A percentile compares a stretch with the other conserved stretches of the same genome.
These are phyloP conservation scores for Rhizopus arrhizus DNA, from an alignment of 371 early-diverging fungal genomes.

Conservation along the genomic window DNA sequence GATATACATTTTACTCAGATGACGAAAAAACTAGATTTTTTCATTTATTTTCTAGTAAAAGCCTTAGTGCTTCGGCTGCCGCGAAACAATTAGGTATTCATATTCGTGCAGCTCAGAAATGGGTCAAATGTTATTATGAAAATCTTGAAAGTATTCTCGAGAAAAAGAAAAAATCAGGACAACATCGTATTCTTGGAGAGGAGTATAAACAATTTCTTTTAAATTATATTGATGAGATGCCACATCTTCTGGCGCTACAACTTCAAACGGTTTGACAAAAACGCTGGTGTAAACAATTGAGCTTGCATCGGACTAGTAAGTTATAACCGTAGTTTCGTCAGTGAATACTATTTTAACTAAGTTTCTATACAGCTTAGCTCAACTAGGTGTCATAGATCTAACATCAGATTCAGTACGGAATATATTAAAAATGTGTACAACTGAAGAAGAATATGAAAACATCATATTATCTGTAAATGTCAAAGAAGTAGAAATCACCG, in stretches of 20 bases:
- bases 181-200: too few relatives aligned
- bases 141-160: too few relatives aligned
- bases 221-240: too few relatives aligned
- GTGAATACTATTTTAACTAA: slow-evolving; percentile 6
- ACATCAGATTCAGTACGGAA: slow-evolving; percentile 8
- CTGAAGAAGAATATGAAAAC: slow-evolving; percentile 8
- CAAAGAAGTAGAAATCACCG: slow-evolving; percentile 7
- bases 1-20: too few relatives aligned
- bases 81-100: too few relatives aligned
- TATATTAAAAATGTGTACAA: slow-evolving; percentile 7
- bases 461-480: slow-evolving; percentile 1
- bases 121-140: too few relatives aligned
- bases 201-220: too few relatives aligned
- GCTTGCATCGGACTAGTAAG: slow-evolving; percentile 17
- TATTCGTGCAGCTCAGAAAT: too few relatives aligned
- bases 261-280: slow-evolving; percentile 4
- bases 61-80: not conserved
- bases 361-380: slow-evolving; percentile 14
- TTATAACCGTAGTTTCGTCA: slow-evolving; percentile 8
- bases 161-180: too few relatives aligned
- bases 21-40: too few relatives aligned
- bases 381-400: slow-evolving; percentile 13
- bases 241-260: slow-evolving; percentile 6
- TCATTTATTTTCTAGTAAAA: too few relatives aligned
- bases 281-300: slow-evolving; percentile 8